Percentiles rank a stretch among this genome's conserved stretches.
These are phyloP conservation scores for Copromyces sp. DNA, from an alignment of 495 filamentous ascomycete genomes.

Conservation along the genomic window DNA sequence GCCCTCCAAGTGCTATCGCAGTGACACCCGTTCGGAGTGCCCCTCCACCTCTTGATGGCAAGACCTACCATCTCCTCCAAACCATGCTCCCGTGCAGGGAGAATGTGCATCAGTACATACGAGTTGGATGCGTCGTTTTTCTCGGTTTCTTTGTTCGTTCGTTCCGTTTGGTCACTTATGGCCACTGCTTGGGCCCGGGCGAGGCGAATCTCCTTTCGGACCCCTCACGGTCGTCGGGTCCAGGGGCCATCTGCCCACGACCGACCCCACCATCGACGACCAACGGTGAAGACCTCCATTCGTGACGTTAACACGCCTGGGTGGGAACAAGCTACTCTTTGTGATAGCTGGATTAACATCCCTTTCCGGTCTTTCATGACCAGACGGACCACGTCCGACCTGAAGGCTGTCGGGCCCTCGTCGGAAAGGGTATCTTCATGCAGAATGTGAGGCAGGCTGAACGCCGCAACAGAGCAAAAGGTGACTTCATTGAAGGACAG, in stretches of 20 bases:
- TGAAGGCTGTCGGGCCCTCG: not conserved
- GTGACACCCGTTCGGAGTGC: not conserved
- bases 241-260: not conserved
- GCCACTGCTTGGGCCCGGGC: not conserved
- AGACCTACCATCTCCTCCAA: not conserved
- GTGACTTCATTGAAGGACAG: constrained; percentile 15
- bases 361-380: not conserved
- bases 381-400: not conserved
- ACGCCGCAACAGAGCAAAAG: constrained; percentile 2
- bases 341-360: constrained; percentile 9
- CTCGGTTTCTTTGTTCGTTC: not conserved
- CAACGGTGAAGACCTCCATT: not conserved
- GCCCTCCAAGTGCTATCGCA: not conserved
- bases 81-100: not conserved
- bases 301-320: constrained; percentile 9
- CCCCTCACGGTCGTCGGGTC: not conserved
- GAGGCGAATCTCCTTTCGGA: not conserved
- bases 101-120: not conserved
- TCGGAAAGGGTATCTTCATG: not conserved
- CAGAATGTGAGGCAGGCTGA: not conserved
- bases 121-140: not conserved
- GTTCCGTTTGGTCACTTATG: not conserved
- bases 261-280: constrained; percentile 13
- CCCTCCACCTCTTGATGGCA: not conserved
- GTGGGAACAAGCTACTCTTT: constrained; percentile 1